These are phyloP conservation scores for Yamadazyma jaroonii DNA, from an alignment of 1,139 yeast species.

Conservation along the genomic window DNA sequence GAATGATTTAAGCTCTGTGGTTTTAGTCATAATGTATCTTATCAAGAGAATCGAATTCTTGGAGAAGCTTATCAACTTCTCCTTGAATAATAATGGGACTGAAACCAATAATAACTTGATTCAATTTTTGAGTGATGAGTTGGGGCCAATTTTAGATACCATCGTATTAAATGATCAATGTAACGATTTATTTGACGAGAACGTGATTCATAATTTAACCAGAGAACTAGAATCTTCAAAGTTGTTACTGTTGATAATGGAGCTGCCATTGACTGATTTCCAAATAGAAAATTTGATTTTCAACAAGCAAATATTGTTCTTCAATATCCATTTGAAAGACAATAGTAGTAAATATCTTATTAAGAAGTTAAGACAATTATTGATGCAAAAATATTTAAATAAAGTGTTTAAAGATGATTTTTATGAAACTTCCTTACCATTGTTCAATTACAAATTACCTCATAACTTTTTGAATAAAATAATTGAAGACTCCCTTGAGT, in stretches of 20 bases:
- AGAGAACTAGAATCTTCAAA: conserved; percentile 27
- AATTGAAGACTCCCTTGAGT: conserved; percentile 27
- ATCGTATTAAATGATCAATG: conserved; percentile 10
- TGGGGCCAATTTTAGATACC: conserved; percentile 30
- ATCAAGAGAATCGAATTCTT: conserved; percentile 24
- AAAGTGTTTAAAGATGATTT: conserved; percentile 12
- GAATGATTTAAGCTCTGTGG: conserved; percentile 1
- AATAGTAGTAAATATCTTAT: conserved; percentile 10
- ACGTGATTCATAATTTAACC: conserved; percentile 15
- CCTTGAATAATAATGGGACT: conserved; percentile 6
- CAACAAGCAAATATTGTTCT: conserved; percentile 10
- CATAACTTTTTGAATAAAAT: conserved; percentile 24
- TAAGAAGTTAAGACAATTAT: conserved; percentile 10
- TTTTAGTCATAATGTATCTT: conserved; percentile 19
- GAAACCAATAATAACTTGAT: conserved; percentile 15
- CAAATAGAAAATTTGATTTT: conserved; percentile 14
- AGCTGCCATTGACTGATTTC: conserved; percentile 15
- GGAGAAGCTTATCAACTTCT: conserved; percentile 17
- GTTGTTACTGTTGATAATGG: conserved; percentile 20
- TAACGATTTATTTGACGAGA: conserved; percentile 9
- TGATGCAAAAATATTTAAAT: conserved; percentile 9
- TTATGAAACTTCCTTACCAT: conserved; percentile 14
- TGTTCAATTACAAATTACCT: conserved; percentile 17
- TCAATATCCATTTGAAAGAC: conserved; percentile 6
- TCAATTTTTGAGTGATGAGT: conserved; percentile 23